Evolutionary conservation across 1,284 basidiomycete genomes (phyloP), one percentile per base, ranked within the genome.

Genomic region (Ganoderma meredithae): DNA sequence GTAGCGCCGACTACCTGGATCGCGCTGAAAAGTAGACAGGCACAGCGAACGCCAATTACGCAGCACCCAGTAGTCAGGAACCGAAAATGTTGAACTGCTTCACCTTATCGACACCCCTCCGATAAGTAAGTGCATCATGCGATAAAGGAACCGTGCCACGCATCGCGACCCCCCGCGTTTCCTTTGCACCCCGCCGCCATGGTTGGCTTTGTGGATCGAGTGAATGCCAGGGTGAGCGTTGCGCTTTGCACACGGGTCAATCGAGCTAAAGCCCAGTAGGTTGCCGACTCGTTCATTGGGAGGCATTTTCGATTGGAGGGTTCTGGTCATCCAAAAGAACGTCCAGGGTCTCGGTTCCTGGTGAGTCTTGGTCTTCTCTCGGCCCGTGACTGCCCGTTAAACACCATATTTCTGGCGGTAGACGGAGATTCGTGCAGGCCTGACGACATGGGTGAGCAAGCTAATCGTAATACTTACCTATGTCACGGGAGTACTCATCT

Each of bases 281-380:
- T 95, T 64, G 95, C 95, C 13, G 83, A 85, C 76, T 91, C 92
- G 33, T 80, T 82, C 65, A 82, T 95, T 43, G 95, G 95, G 62
- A 84, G 88, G 76, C 95, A 92, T 88, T 96, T 97, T 84, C 86
- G 88, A 62, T 84, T 97, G 39, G 95, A 96, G 74, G 95, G 94
- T 13, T 92, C 89, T 49, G 95, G 94, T 27, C 92, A 91, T 76
- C 84, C 87, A 36, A 87, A 88, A 67, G 91, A 92, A 77, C 89
- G 95, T 69, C 81, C 83, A 65, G 94, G 93, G 33, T 92, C 94
- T 31, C 84, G 89, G 67, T 96, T 96, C 75, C 84, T 88, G 73
- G 90, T 91, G 62, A 71, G 89, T 82, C 33, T 25, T 27, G 13
- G 33, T 39, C 13, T 36, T 19, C 31, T 49, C 22, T 33, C 59